Percentiles rank a stretch among this genome's conserved stretches.
phyloP scores from a whole-genome alignment of 176 grass and related monocot species.

The Oryza nivara region DNA sequence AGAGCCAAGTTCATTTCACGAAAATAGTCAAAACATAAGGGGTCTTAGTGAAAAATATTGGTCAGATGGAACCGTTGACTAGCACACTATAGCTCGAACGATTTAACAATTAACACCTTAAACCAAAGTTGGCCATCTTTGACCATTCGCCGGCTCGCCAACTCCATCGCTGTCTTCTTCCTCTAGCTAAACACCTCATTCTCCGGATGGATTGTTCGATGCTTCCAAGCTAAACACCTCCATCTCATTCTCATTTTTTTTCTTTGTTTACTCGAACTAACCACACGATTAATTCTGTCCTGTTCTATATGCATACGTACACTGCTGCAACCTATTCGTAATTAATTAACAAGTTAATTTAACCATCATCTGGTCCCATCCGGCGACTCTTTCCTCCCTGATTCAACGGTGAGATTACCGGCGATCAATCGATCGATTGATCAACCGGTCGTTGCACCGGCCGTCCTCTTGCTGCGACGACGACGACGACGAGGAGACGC shows the following conservation, averaged over 20 bases:
- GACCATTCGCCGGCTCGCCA: slow-evolving; percentile 14
- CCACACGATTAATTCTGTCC: not conserved
- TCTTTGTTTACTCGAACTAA: not conserved
- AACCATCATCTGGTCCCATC: not conserved
- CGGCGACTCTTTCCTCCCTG: not conserved
- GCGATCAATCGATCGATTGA: not conserved
- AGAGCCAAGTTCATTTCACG: not conserved
- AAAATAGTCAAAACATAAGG: not conserved
- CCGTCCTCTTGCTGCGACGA: not conserved
- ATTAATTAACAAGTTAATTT: not conserved
- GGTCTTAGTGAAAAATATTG: not conserved
- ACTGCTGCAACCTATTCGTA: not conserved
- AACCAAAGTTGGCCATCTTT: slow-evolving; percentile 17
- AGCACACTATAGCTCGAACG: not conserved
- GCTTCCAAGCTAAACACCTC: not conserved
- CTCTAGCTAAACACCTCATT: too few species aligned
- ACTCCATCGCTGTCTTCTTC: not conserved
- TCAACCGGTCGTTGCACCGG: not conserved
- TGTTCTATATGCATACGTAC: too few species aligned
- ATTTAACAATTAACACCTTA: not conserved
- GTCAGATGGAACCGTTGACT: slow-evolving; percentile 25
- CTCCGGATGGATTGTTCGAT: not conserved
- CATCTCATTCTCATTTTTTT: not conserved
- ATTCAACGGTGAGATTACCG: not conserved
- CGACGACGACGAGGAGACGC: too few species aligned